Base-by-base conservation (phyloP, 139 green algal species). In the Deuterostichococcus epilithicus region DNA sequence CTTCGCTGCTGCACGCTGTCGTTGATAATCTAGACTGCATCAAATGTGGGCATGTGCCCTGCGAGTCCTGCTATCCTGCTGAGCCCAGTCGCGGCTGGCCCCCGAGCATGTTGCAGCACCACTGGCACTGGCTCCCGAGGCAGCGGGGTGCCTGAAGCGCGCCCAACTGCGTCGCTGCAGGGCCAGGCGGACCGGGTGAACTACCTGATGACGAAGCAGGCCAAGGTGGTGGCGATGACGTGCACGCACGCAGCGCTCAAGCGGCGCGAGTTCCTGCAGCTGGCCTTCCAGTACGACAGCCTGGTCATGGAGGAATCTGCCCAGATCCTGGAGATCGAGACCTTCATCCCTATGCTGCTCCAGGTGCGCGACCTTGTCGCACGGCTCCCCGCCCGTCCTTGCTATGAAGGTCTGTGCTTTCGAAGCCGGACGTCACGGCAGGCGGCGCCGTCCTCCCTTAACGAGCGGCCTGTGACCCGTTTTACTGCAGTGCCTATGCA, bases 201-300 rank as follows among this genome's bases (percentile, higher is more conserved):
- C 84, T 99, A 99, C 89, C 86, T 99, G 63, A 92, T 95, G 78
- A 97, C 94, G 1, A 94, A 95, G 82, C 94, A 98, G 83, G 94
- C 94, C 73, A 97, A 98, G 86, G 91, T 99, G 58, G 92, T 99
- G 83, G 96, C 96, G n/a, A 99, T 99, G 96, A 99, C 96, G 5
- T 98, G 94, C 87, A 99, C 96, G 34, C 95, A 99, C 77, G 96
- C 96, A 3, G 96, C 96, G 1, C 85, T 99, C 25, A 98, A 98
- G 88, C 87, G 94, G 1, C 76, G 85, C 58, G 96, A 99, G 81
- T 99, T 99, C 84, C 74, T 99, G 38, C 80, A 93, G 33, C 81
- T 98, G 72, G 93, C 90, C 5, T 94, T 99, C 81, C 90, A 97
- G 83, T 99, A 97, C 74, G 96, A 99, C 89, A 98, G 94, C 81